Conservation (phyloP, 1,284 basidiomycete species). For the Boletus sp. region DNA sequence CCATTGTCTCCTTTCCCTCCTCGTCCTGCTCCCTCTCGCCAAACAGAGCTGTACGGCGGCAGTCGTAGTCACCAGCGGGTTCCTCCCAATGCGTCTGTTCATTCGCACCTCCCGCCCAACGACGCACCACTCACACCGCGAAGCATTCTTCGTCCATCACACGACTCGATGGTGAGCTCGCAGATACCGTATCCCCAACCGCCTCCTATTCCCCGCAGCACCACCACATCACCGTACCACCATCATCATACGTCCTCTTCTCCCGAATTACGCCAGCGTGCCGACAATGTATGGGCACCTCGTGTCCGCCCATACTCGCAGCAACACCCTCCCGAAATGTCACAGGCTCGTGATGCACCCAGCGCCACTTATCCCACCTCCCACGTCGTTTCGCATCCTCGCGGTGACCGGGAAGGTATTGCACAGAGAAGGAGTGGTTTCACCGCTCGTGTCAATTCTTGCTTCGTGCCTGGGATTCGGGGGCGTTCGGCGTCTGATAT, state of each 20-base stretch:
- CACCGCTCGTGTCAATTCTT: constrained; percentile 13
- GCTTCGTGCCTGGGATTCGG: constrained; percentile 22
- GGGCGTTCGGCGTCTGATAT: constrained; percentile 34
- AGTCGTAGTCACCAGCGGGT: constrained; percentile 7
- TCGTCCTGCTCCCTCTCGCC: constrained; percentile 18
- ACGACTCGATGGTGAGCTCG: constrained; percentile 9
- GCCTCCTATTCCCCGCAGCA: constrained; percentile 17
- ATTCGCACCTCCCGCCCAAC: constrained; percentile 7
- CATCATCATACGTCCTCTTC: constrained; percentile 34
- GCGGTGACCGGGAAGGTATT: constrained; percentile 12
- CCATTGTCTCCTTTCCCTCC: constrained; percentile 26
- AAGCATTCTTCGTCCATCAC: constrained; percentile 26
- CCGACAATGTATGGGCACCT: constrained; percentile 29
- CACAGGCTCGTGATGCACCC: constrained; percentile 2
- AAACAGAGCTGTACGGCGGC: constrained; percentile 10
- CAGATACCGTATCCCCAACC: constrained; percentile 14
- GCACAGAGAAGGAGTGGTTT: constrained; percentile 19
- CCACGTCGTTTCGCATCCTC: constrained; percentile 15
- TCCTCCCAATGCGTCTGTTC: constrained; percentile 1
- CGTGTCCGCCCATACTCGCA: constrained; percentile 26
- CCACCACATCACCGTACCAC: constrained; percentile 18
- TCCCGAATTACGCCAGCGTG: constrained; percentile 30
- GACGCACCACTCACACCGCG: constrained; percentile 20
- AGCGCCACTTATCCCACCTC: constrained; percentile 11
- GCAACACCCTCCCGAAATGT: constrained; percentile 15